These are phyloP conservation scores for Tuctoria greenei DNA, from an alignment of 176 grass and related monocot species.

Conservation along the genomic window DNA sequence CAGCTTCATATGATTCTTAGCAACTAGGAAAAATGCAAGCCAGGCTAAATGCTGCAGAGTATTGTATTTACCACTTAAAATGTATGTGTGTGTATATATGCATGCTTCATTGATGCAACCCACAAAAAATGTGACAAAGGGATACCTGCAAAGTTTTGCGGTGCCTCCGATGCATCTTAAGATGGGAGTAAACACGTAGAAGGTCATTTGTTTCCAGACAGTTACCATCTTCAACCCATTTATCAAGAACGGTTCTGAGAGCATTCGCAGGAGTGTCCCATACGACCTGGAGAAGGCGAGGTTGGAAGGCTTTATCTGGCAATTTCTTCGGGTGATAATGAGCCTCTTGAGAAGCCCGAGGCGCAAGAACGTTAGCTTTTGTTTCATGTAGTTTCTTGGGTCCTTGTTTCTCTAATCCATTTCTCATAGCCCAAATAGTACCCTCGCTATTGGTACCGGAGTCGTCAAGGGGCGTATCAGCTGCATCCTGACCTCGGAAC, in stretches of 20 bases:
- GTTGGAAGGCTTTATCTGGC: background rate
- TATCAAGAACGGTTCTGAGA: constrained; percentile 31
- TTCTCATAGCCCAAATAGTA: background rate
- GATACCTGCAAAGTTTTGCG: constrained; percentile 50
- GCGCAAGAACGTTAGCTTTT: background rate
- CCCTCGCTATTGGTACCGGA: background rate
- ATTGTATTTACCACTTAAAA: constrained; percentile 1
- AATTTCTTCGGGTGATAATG: background rate
- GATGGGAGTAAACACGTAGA: constrained; percentile 12
- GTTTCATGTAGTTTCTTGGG: constrained; percentile 4
- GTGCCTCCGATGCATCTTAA: constrained; percentile 35
- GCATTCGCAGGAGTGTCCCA: constrained; percentile 23
- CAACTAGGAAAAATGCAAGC: background rate
- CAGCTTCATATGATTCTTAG: background rate
- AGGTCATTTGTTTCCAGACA: constrained; percentile 27
- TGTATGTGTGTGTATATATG: background rate
- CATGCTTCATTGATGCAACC: background rate
- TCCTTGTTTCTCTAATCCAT: background rate
- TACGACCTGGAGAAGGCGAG: constrained; percentile 30
- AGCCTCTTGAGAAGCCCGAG: background rate
- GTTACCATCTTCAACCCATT: constrained; percentile 38
- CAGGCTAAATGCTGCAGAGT: constrained; percentile 19
- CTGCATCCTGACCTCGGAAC: background rate
- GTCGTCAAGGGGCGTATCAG: background rate
- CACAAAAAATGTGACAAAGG: background rate